Percentiles rank a stretch among this genome's conserved stretches.
These are phyloP conservation scores for Trichophyton verrucosum DNA, from an alignment of 2,329 filamentous ascomycete species.

Conservation along the genomic window DNA sequence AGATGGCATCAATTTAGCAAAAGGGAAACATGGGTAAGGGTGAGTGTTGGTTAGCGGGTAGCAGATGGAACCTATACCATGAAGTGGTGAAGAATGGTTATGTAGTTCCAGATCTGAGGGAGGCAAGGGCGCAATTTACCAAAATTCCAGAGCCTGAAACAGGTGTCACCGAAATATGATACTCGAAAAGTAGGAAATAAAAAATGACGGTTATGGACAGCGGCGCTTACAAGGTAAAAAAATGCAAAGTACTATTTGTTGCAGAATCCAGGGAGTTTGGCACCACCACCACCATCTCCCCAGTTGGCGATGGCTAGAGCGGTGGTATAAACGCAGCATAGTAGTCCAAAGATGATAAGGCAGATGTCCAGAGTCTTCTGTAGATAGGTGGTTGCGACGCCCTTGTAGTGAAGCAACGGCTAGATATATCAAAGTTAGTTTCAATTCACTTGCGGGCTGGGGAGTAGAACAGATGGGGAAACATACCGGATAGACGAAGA, in stretches of 20 bases:
- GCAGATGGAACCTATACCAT: background rate
- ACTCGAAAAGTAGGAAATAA: background rate
- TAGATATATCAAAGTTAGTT: conserved; percentile 28
- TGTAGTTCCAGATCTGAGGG: background rate
- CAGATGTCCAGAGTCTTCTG: conserved; percentile 61
- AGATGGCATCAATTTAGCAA: conserved; percentile 4
- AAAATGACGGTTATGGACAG: background rate
- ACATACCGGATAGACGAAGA: conserved; percentile 95
- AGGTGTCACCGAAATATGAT: background rate
- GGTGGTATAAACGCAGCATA: conserved; percentile 89
- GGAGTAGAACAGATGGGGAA: background rate
- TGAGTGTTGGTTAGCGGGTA: background rate
- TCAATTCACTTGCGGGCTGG: conserved; percentile 7
- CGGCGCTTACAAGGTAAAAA: background rate
- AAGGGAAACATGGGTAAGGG: conserved; percentile 9
- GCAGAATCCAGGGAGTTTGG: conserved; percentile 50
- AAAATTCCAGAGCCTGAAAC: background rate
- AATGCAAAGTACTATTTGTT: conserved; percentile 26
- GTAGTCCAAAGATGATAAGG: conserved; percentile 67
- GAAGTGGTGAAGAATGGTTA: background rate
- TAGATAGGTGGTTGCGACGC: conserved; percentile 55
- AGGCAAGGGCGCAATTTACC: background rate
- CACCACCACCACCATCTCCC: conserved; percentile 47
- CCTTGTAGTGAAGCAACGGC: conserved; percentile 82
- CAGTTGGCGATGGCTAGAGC: conserved; percentile 75